Evolutionary conservation across 2,329 filamentous ascomycete genomes (phyloP), one percentile per base, ranked within the genome.

Genomic region (Teratosphaeria nubilosa): DNA sequence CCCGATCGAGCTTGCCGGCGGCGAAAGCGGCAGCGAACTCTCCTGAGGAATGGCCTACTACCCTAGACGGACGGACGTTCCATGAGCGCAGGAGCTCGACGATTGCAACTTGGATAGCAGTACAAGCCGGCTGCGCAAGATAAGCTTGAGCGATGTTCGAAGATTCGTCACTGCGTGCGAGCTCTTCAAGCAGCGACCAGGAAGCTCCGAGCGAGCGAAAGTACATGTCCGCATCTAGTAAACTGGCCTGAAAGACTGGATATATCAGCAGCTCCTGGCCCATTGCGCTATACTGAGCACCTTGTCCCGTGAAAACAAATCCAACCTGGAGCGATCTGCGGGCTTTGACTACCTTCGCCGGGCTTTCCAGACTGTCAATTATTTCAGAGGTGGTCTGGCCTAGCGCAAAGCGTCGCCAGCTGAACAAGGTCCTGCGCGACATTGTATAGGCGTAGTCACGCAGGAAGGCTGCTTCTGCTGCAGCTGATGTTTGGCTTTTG

Each of bases 91-190:
- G 68, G 0, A 75, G 62, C 14, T 78, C 70, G 0, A 78, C 69
- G 0, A 81, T 63, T 0, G 70, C 80, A 2, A 84, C 71, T 61
- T 84, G 82, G 0, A 84, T 51, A 0, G 80, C 80, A 0, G 80
- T 82, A 56, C 77, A 82, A 0, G 81, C 64, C 0, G 81, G 78
- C 61, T 83, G 81, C 0, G 77, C 74, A 24, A 81, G 62, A 16
- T 65, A 65, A 1, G 71, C 64, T n/a, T 66, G 54, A 11, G 67
- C 62, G 30, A 66, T 50, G 20, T 45, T n/a, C 5, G 48, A 60
- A 59, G 41, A n/a, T 13, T 51, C 52, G 10, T 53, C 37, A 16
- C 37, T 27, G 2, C 48, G 22, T 11, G 30, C 20, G 6, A 60
- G 50, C 53, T 63, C 61, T 50, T 64, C 56, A 16, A 58, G 25